phyloP scores from a whole-genome alignment of 352 stramenopile genomes.

The Peronosclerospora sorghi region DNA sequence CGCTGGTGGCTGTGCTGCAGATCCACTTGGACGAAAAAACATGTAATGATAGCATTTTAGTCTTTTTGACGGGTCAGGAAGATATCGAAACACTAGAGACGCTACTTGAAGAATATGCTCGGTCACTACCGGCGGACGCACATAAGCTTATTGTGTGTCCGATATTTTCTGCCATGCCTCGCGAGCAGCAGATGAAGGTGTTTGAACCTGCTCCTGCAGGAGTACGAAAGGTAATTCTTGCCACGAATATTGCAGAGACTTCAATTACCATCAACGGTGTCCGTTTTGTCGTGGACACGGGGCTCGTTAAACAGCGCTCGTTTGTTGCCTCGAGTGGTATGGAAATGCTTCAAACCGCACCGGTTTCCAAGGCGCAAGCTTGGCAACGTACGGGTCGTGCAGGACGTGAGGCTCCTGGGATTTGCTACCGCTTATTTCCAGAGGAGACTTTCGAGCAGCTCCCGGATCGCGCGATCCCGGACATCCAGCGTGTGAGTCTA shows the following conservation, averaged over 20 bases:
- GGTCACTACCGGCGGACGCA: constrained; percentile 49
- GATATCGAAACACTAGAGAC: constrained; percentile 91
- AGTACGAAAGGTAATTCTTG: constrained; percentile 88
- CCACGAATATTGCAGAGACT: constrained; percentile 95
- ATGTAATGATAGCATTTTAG: constrained; percentile 84
- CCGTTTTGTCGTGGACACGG: constrained; percentile 78
- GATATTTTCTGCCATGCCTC: constrained; percentile 92
- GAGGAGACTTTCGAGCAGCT: constrained; percentile 82
- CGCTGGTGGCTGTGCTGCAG: constrained; percentile 81
- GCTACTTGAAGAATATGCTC: constrained; percentile 74
- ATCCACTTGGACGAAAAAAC: constrained; percentile 79
- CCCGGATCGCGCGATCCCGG: constrained; percentile 55
- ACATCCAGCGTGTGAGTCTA: constrained; percentile 82
- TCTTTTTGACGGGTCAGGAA: constrained; percentile 93
- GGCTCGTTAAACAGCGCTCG: constrained; percentile 80
- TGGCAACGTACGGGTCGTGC: constrained; percentile 86
- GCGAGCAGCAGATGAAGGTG: constrained; percentile 90
- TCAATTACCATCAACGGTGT: constrained; percentile 99
- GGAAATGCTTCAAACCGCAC: constrained; percentile 81
- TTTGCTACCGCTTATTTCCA: constrained; percentile 77
- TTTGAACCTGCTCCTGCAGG: constrained; percentile 78
- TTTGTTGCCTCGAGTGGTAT: constrained; percentile 83
- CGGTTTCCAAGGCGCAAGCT: constrained; percentile 84
- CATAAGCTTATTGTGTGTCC: constrained; percentile 87
- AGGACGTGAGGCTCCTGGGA: constrained; percentile 67